Evolutionary conservation across 2,329 filamentous ascomycete species (phyloP).

Genomic region (Alternaria sp.): DNA sequence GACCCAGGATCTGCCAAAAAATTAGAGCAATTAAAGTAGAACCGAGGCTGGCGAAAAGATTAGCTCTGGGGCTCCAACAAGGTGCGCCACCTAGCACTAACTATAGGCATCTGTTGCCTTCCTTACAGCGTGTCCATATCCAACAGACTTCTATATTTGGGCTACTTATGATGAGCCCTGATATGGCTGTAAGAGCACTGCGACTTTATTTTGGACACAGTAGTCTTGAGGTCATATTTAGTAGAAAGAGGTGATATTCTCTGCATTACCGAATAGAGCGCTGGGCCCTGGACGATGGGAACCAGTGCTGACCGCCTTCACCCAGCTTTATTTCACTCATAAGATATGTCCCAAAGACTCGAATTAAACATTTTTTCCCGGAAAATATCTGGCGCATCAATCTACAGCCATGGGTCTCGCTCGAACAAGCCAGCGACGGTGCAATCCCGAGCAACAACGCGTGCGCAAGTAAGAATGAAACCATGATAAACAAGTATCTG

Average conservation of each 20-base stretch:
- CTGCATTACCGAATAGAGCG: background rate
- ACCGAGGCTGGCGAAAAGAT: conserved; percentile 3
- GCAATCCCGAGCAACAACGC: background rate
- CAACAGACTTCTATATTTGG: conserved; percentile 1
- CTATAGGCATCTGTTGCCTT: conserved; percentile 11
- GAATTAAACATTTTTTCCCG: background rate
- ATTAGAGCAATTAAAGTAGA: conserved; percentile 9
- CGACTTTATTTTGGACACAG: conserved; percentile 8
- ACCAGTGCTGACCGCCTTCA: background rate
- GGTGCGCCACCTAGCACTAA: background rate
- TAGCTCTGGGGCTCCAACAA: conserved; percentile 6
- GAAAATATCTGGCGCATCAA: background rate
- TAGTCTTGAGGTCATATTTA: conserved; percentile 5
- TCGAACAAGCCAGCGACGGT: background rate
- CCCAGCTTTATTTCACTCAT: background rate
- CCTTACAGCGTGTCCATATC: conserved; percentile 11
- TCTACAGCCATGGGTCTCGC: background rate
- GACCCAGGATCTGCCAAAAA: conserved; percentile 3
- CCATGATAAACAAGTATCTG: background rate
- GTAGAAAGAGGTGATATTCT: background rate
- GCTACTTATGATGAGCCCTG: conserved; percentile 10
- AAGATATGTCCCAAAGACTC: background rate
- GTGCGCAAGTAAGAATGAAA: background rate
- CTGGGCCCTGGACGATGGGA: background rate
- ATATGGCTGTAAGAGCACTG: conserved; percentile 10